Base-by-base conservation (phyloP, 2,329 filamentous ascomycete genomes). In the Aspergillus versicolor region DNA sequence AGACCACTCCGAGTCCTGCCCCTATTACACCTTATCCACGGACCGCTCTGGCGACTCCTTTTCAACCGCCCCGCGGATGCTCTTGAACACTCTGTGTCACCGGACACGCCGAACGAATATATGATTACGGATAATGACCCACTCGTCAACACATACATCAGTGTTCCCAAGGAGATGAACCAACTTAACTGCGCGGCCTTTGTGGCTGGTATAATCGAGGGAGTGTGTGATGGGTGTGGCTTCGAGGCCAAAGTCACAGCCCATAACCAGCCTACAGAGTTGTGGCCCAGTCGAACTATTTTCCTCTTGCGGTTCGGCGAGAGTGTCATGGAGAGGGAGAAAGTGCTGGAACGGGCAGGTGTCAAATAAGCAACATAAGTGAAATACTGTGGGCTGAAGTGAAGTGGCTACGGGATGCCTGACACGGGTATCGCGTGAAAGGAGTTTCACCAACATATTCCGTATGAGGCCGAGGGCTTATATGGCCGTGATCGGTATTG, bases 61-160 rank as follows among this genome's bases (percentile, higher is more conserved):
- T 99, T 99, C 75, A 87, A 86, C 38, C 89, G 93, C 1, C 88
- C 92, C 55, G 94, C 94, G 27, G 93, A 97, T 77, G 89, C 91
- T 17, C 86, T 99, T 57, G 94, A 99, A 78, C 92, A 94, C 77
- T 91, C 87, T 58, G 87, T 87, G 53, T 88, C 90, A 68, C 88
- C 90, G 8, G 85, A 88, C 52, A 93, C 92, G 52, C 88, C 91
- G 8, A 91, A 94, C 66, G 93, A 97, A 79, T 99, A 97, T 81
- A 97, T 99, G 93, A 94, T 99, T 67, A 91, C 92, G 67, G 94
- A 99, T 78, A 97, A 99, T 77, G 94, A 97, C 73, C 94, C 94
- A 21, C 82, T 97, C 50, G 93, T 97, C 40, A 97, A 97, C 76
- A 88, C 89, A 61, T 97, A 94, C 78, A 89, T 99, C 70, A 91